Base-by-base conservation (phyloP, 495 filamentous ascomycete species). In the Pseudoneurospora amorphoporcata region DNA sequence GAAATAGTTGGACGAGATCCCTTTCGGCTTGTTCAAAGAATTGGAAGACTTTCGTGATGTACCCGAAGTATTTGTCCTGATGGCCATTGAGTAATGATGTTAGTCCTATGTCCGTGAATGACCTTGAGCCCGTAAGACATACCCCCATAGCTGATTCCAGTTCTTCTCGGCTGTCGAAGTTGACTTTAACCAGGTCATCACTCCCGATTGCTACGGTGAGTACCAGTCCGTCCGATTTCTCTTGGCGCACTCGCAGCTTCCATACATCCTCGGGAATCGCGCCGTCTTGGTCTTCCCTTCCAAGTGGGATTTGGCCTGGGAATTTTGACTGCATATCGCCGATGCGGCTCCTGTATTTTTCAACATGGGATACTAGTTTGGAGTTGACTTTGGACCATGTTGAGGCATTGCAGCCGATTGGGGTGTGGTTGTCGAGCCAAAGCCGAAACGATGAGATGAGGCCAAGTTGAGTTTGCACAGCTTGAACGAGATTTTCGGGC, bases 51-150 rank as follows among this genome's bases (percentile, higher is more conserved):
- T 74, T 74, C 42, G 19, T 39, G 68, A 78, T 74, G 45, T 74
- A 77, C 0, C 75, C 74, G 8, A 78, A 69, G 45, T 73, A 75
- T 3, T 74, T 32, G 39, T 75, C 71, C 76, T 75, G 68, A 29
- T 37, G 9, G 4, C 23, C 6, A 14, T 12, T n/a, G 5, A 2
- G 19, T 12, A 58, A 3, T 7, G 53, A 3, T 35, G 10, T 10
- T 23, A 29, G 45, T 53, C 6, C 5, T 9, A 1, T 32, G 12
- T 14, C 14, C 12, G 32, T 61, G 7, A 32, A 61, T 16, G 2
- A 23, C 29, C 12, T 35, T 17, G 0, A 35, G 16, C 5, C 6
- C 23, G 23, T 12, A 40, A 17, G 1, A 61, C 53, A 8, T 35
- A 65, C 53, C 29, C 53, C 29, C 3, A 35, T 65, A 4, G 14